A percentile compares a stretch with the other conserved stretches of the same genome.
These are phyloP conservation scores for Aspergillus funiculosus DNA, from an alignment of 495 filamentous ascomycete species.

Conservation along the genomic window DNA sequence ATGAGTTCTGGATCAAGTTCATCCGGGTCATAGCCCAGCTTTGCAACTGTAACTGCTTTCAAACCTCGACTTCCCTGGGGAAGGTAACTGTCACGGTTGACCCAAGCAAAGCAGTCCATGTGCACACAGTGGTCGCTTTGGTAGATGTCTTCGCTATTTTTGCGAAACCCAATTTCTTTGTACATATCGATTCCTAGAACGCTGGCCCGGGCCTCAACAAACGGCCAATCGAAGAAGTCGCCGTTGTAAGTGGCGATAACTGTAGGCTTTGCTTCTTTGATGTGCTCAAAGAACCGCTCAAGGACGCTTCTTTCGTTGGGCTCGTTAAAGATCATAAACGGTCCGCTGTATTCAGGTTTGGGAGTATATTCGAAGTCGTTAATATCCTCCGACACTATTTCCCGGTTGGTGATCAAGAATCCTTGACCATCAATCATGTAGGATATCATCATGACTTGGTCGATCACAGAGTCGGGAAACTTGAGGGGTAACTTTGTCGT, in stretches of 20 bases:
- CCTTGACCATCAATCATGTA: constrained; percentile 99
- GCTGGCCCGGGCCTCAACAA: constrained; percentile 88
- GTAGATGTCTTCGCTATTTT: constrained; percentile 92
- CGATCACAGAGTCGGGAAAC: constrained; percentile 91
- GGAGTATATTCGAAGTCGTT: constrained; percentile 97
- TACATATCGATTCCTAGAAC: constrained; percentile 99
- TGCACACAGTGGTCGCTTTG: constrained; percentile 92
- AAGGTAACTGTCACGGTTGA: constrained; percentile 96
- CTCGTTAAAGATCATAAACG: constrained; percentile 97
- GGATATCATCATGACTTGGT: constrained; percentile 99
- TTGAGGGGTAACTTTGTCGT: constrained; percentile 95
- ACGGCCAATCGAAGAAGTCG: constrained; percentile 99
- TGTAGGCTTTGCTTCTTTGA: constrained; percentile 90
- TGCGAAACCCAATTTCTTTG: constrained; percentile 91
- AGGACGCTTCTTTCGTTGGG: constrained; percentile 83
- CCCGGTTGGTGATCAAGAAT: constrained; percentile 95
- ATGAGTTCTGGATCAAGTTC: constrained; percentile 97
- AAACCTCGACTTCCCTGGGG: constrained; percentile 95
- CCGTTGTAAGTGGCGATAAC: constrained; percentile 99
- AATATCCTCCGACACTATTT: constrained; percentile 97
- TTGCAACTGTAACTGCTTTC: constrained; percentile 96
- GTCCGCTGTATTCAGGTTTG: constrained; percentile 89
- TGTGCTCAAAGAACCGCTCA: constrained; percentile 90
- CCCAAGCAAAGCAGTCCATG: constrained; percentile 99
- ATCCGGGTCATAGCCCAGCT: constrained; percentile 96